Base-by-base conservation (phyloP, 371 early-diverging fungal species). In the Mucor sp. region DNA sequence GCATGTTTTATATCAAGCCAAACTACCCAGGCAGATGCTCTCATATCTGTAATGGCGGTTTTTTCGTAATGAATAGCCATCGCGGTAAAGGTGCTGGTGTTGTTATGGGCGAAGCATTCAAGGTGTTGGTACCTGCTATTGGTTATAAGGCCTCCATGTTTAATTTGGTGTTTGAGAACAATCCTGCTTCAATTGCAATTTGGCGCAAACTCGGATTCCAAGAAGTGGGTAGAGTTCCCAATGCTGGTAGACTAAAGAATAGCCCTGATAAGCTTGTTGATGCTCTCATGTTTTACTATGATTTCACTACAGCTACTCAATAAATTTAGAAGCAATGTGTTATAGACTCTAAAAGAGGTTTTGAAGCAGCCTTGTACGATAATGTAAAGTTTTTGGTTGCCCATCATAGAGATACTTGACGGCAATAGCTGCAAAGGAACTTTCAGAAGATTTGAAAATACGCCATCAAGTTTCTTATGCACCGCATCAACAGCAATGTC, bases 141-240 rank as follows among this genome's bases (percentile, higher is more conserved):
- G 93, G 93, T 5, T 94, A 92, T 76, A 79, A 84, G 43, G 91
- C 92, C 4, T 87, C 89, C 30, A 82, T 94, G 74, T 94, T 94
- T 77, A 94, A 94, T 66, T 82, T 94, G 5, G 94, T 94, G 17
- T 94, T 92, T 81, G 87, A 70, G 3, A 87, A 81, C 56, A 92
- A 94, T 67, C 78, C 73, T 21, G 87, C 89, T 14, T 89, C 90
- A 2, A 83, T 91, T 59, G 68, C 76, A 17, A 80, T 92, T 33
- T 92, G 92, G 92, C 75, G 76, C 37, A 71, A 73, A n/a, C 75
- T 89, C 11, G 92, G 91, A 3, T 93, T 93, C 69, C 58, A 81
- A 53, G 82, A 87, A 68, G 83, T 89, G 58, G 94, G 93, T 4
- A 76, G 88, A 6, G 66, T 92, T 35, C 93, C 93, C 12, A 79